These are phyloP conservation scores for Wickerhamiella lipophila DNA, from an alignment of 805 yeast species.

Conservation along the genomic window DNA sequence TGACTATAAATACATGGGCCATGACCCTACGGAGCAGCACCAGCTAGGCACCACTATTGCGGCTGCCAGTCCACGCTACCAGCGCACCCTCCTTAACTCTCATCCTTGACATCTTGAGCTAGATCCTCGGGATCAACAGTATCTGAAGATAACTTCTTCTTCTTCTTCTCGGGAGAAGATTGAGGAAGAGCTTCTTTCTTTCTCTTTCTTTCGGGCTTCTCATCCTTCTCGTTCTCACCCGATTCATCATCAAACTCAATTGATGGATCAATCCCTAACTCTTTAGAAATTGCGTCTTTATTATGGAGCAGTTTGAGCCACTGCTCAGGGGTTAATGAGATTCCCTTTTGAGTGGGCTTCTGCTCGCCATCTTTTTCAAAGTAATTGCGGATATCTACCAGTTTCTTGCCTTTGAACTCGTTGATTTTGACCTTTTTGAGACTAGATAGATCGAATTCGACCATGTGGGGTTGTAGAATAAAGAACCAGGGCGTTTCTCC, in stretches of 20 bases:
- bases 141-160: not conserved
- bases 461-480: too few species aligned
- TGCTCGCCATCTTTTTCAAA: slow-evolving; percentile 49
- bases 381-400: slow-evolving; percentile 78
- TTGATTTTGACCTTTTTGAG: slow-evolving; percentile 64
- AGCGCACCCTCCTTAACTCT: not conserved
- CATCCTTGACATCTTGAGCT: not conserved
- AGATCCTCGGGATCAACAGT: slow-evolving; percentile 1
- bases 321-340: slow-evolving; percentile 18
- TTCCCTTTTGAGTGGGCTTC: slow-evolving; percentile 67
- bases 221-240: not conserved
- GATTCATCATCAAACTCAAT: not conserved
- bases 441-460: slow-evolving; percentile 34
- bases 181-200: not conserved
- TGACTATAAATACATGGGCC: too few species aligned
- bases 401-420: slow-evolving; percentile 48
- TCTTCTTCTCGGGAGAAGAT: not conserved
- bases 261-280: slow-evolving; percentile 4
- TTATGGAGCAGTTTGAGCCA: slow-evolving; percentile 13
- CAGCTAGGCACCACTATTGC: too few species aligned
- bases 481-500: too few species aligned
- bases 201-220: not conserved
- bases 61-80: too few species aligned
- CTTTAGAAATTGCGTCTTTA: slow-evolving; percentile 11
- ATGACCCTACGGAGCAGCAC: too few species aligned